Conservation (phyloP, 108 stramenopile species). For the Cyclotella choctawhatcheeana region DNA sequence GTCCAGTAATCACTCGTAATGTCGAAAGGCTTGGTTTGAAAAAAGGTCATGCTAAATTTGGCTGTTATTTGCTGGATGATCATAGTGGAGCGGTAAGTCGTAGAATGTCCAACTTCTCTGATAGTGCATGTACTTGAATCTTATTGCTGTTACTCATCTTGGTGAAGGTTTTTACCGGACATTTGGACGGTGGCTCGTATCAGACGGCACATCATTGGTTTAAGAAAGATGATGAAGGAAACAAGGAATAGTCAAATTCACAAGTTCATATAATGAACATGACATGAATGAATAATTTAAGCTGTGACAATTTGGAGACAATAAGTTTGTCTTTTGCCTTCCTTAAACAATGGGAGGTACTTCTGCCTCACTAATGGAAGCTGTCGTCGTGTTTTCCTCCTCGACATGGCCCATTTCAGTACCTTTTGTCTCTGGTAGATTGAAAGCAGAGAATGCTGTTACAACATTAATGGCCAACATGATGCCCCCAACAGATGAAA, state of each 20-base stretch:
- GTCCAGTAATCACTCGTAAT: constrained; percentile 66
- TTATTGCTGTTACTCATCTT: no score
- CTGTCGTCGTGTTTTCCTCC: no score
- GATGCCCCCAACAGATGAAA: constrained; percentile 31
- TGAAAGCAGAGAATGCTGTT: constrained; percentile 29
- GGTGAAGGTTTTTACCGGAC: constrained; percentile 81
- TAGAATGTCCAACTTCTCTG: no score
- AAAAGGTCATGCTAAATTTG: constrained; percentile 76
- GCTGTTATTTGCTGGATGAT: constrained; percentile 86
- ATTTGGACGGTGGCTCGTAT: constrained; percentile 83
- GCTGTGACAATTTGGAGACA: background rate
- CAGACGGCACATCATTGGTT: constrained; percentile 21
- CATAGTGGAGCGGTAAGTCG: no score
- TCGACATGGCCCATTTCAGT: constrained; percentile 22
- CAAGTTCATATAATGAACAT: background rate
- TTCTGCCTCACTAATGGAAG: no score
- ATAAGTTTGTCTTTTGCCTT: background rate
- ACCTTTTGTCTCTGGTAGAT: constrained; percentile 39
- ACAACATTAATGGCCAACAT: constrained; percentile 38
- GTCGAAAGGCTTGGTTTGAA: constrained; percentile 71
- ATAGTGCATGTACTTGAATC: no score
- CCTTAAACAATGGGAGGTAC: no score
- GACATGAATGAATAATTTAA: background rate
- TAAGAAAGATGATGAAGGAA: no score
- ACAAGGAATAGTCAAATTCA: no score